phyloP scores from a whole-genome alignment of 441 rosid species.

The Jatropha multifida region DNA sequence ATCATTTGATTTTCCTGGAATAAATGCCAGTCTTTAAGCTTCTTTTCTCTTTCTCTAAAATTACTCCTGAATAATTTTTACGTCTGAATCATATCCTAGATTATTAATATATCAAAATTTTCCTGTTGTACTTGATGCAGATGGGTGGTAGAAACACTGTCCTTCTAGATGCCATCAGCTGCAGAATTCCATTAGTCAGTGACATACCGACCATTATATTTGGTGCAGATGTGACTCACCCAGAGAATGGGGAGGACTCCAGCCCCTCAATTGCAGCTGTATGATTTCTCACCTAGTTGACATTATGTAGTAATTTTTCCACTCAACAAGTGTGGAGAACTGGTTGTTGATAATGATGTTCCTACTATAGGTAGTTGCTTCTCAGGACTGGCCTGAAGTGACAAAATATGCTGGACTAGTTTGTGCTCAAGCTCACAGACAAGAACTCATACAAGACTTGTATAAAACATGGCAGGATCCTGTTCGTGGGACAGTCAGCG shows the following conservation, averaged over 20 bases:
- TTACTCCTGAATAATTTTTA: not conserved
- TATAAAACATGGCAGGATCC: conserved; percentile 98
- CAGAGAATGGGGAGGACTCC: conserved; percentile 95
- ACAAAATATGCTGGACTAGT: conserved; percentile 96
- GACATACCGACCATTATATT: conserved; percentile 96
- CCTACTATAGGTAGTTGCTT: conserved; percentile 81
- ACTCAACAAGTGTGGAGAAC: not conserved
- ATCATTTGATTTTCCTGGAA: not conserved
- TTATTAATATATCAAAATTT: not conserved
- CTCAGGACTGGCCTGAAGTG: conserved; percentile 99
- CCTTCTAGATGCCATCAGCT: conserved; percentile 90
- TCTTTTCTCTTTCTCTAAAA: not conserved
- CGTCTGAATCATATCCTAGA: not conserved
- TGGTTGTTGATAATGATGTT: conserved; percentile 23
- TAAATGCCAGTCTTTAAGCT: not conserved
- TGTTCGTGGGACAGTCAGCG: conserved; percentile 87
- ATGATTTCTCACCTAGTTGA: conserved; percentile 20
- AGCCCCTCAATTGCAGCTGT: conserved; percentile 99
- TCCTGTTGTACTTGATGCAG: conserved; percentile 37
- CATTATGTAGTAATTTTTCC: not conserved
- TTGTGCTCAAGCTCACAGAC: conserved; percentile 98
- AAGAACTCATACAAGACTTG: conserved; percentile 96
- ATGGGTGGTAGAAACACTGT: conserved; percentile 99
- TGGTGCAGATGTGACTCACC: conserved; percentile 98
- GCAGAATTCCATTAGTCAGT: conserved; percentile 89